Evolutionary conservation across 306 rosid species (phyloP).

Genomic region (Glycyrrhiza uralensis): DNA sequence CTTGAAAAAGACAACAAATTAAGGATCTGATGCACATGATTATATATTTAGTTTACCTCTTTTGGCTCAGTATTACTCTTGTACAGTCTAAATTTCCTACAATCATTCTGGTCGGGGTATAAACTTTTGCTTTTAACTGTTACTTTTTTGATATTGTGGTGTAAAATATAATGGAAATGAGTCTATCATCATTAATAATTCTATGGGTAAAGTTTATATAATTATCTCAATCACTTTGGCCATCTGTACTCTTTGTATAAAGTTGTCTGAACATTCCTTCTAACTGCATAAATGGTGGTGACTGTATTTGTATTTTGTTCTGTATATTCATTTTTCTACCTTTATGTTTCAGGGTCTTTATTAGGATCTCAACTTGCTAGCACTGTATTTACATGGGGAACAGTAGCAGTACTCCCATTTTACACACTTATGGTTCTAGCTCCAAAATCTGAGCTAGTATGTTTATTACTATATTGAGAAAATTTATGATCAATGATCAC

Average conservation of each 20-base stretch:
- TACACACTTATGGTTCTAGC: constrained; percentile 93
- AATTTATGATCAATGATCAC: neutral
- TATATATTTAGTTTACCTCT: too few species aligned
- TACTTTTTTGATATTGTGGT: neutral
- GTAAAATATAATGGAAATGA: neutral
- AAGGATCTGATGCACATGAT: constrained; percentile 1
- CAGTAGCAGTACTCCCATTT: constrained; percentile 89
- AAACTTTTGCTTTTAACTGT: too few species aligned
- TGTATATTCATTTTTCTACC: constrained; percentile 12
- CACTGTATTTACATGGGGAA: constrained; percentile 74
- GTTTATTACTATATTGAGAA: constrained; percentile 26
- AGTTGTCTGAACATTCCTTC: neutral
- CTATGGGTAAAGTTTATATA: neutral
- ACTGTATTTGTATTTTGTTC: neutral
- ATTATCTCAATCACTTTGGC: neutral
- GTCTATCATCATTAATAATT: neutral
- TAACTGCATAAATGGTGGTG: neutral
- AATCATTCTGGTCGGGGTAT: too few species aligned
- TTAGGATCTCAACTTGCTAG: constrained; percentile 63
- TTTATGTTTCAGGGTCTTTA: constrained; percentile 63
- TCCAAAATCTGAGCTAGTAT: constrained; percentile 76
- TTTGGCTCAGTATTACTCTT: too few species aligned
- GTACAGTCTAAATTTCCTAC: too few species aligned
- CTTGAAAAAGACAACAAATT: neutral
- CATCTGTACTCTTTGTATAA: neutral